Evolutionary conservation across 306 rosid genomes (phyloP).

Genomic region (Trichosanthes truncata): DNA sequence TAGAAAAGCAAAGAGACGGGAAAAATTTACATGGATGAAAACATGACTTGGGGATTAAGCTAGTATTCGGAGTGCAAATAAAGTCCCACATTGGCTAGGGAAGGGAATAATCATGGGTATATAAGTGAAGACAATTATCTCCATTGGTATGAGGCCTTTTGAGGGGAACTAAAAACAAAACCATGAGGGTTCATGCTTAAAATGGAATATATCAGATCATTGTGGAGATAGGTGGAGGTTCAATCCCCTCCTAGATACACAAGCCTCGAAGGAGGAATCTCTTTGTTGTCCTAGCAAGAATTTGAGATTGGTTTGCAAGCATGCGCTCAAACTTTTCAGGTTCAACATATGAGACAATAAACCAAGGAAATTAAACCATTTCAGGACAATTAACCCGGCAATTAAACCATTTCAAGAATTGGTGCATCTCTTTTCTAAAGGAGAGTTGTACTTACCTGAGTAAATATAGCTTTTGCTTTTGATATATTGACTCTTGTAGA

Average conservation of each 20-base stretch:
- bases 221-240: too few species aligned
- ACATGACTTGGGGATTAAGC: not conserved
- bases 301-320: not conserved
- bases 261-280: not conserved
- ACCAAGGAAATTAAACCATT: too few species aligned
- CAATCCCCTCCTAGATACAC: not conserved
- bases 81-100: too few species aligned
- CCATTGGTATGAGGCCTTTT: too few species aligned
- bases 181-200: too few species aligned
- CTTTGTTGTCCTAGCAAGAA: not conserved
- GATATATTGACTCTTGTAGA: constrained; percentile 75
- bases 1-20: too few species aligned
- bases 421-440: not conserved
- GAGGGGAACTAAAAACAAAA: too few species aligned
- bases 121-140: too few species aligned
- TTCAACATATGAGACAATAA: not conserved
- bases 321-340: not conserved
- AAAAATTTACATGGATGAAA: not conserved
- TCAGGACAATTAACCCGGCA: not conserved
- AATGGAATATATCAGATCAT: too few species aligned
- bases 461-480: constrained; percentile 76
- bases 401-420: not conserved
- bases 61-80: too few species aligned
- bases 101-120: too few species aligned
- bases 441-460: constrained; percentile 51